Base-by-base conservation (phyloP, 805 yeast genomes). In the Kodamaea jinghongensis region DNA sequence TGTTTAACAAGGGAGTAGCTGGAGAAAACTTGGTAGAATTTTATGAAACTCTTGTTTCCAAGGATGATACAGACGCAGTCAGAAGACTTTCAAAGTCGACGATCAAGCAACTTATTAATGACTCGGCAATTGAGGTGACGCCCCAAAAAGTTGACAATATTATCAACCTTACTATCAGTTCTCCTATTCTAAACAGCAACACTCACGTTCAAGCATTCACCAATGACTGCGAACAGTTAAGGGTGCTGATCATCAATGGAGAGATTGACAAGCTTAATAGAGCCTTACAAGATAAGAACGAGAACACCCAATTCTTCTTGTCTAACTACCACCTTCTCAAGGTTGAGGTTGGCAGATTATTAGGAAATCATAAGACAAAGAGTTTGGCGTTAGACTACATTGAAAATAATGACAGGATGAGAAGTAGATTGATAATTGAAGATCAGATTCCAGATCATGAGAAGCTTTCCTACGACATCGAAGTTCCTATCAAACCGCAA, bases 391-490 rank as follows among this genome's bases (percentile, higher is more conserved):
- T 86, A 7, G 95, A 86, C 53, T 72, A 75, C 22, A 78, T 82
- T 36, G 95, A 87, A 54, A 85, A 86, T 25, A 65, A 71, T 20
- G 79, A 81, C 48, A 63, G 91, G 46, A 82, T 78, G 76, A 67
- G 90, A 44, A 79, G 72, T 42, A 65, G 85, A 42, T 53, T 86
- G 33, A 56, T 82, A 4, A 75, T 78, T 13, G 79, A 76, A 41
- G 76, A 74, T 41, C 75, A 75, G 29, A 45, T 70, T 5, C 61
- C 70, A 1, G 71, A 67, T 9, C 65, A 71, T 7, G 74, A 75
- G 39, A 65, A 65, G 36, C 49, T 75, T 9, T 56, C 70, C 0
- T 71, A 71, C 38, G 60, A 60, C 17, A 58, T 69, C 15, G 65
- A 60, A 12, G 68, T 71, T 4, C 77, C 78, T 1, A 32, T 32